Conservation (phyloP, 306 rosid species). For the Macrotyloma uniflorum region DNA sequence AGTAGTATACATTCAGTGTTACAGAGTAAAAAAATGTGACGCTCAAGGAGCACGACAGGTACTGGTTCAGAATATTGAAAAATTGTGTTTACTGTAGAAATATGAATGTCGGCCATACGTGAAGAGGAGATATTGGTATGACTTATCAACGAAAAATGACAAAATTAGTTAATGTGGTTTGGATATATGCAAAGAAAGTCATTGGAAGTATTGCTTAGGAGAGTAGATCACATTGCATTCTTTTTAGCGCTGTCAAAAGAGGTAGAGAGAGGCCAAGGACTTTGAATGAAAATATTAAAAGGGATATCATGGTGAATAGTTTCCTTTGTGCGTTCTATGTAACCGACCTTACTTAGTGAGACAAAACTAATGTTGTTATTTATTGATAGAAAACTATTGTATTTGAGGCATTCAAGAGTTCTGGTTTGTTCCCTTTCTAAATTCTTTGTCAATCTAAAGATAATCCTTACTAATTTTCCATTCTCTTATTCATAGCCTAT, state of each 20-base stretch:
- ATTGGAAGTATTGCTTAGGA: not conserved
- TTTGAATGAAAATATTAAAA: not conserved
- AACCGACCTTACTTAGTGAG: not conserved
- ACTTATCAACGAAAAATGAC: not conserved
- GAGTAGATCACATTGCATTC: not conserved
- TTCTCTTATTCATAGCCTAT: not conserved
- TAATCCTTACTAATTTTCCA: not conserved
- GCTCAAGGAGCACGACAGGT: not conserved
- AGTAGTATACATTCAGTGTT: not conserved
- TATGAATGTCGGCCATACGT: not conserved
- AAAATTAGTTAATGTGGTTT: not conserved
- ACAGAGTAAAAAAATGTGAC: not conserved
- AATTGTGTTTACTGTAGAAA: not conserved
- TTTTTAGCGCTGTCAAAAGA: not conserved
- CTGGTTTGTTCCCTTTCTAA: not conserved
- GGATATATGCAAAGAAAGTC: not conserved
- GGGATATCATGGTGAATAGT: not conserved
- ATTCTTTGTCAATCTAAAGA: not conserved
- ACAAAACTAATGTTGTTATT: not conserved
- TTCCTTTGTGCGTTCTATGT: not conserved
- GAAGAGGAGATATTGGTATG: not conserved
- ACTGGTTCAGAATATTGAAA: not conserved
- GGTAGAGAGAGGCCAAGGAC: not conserved
- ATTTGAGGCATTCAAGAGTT: not conserved
- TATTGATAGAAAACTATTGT: not conserved